Percentiles rank a stretch among this genome's conserved stretches.
Evolutionary conservation across 1,284 basidiomycete genomes (phyloP).

Genomic region (Ceratobasidium sp.): DNA sequence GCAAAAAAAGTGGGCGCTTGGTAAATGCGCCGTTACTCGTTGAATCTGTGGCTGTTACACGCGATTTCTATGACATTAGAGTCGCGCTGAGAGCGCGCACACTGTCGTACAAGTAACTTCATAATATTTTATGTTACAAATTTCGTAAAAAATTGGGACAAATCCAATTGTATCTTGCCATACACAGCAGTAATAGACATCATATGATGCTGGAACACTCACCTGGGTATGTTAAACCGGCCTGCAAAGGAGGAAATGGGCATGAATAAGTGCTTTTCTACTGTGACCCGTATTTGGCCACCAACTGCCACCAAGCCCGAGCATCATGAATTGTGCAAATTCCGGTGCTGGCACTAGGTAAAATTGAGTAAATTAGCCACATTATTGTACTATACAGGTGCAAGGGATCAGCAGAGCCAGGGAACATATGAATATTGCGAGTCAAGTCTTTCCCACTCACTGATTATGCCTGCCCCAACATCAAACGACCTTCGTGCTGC

Average conservation of each 20-base stretch:
- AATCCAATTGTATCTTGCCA: background rate
- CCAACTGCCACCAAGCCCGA: background rate
- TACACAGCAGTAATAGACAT: too few species aligned
- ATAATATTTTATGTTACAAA: background rate
- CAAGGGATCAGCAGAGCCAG: background rate
- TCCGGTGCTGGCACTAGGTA: background rate
- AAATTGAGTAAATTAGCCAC: background rate
- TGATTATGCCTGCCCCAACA: constrained; percentile 4
- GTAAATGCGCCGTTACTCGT: background rate
- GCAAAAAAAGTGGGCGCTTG: background rate
- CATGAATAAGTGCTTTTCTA: background rate
- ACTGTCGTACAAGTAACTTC: background rate
- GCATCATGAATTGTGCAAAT: background rate
- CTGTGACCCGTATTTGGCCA: background rate
- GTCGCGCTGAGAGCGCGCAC: background rate
- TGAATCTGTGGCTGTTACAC: background rate
- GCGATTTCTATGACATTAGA: background rate
- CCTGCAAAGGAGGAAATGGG: too few species aligned
- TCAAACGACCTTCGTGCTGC: constrained; percentile 1
- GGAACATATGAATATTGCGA: too few species aligned
- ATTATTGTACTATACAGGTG: background rate
- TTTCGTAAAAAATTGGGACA: background rate
- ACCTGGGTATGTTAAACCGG: too few species aligned
- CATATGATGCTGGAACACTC: too few species aligned
- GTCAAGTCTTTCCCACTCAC: too few species aligned